Conservation (phyloP, 768 basidiomycete genomes). For the Rubroboletus satanas region DNA sequence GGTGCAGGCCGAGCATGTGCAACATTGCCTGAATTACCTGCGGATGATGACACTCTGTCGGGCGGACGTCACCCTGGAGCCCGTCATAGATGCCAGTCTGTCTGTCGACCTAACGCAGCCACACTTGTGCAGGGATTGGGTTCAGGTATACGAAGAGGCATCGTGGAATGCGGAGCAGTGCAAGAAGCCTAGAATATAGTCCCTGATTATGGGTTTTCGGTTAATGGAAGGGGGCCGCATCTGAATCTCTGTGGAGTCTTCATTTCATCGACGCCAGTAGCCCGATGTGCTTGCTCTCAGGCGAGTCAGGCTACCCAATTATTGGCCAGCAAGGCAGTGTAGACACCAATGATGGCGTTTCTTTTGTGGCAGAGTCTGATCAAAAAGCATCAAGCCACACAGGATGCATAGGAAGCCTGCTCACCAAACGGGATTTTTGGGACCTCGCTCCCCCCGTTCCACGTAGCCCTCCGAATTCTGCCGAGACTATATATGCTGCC, state of each 20-base stretch:
- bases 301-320: background rate
- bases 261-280: background rate
- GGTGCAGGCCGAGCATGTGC: conserved; percentile 21
- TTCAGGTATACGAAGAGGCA: conserved; percentile 24
- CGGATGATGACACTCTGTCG: conserved; percentile 43
- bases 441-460: background rate
- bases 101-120: conserved; percentile 22
- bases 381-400: background rate
- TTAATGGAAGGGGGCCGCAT: background rate
- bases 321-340: background rate
- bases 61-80: conserved; percentile 48
- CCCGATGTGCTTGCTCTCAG: background rate
- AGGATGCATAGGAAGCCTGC: too few relatives aligned
- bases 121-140: conserved; percentile 27
- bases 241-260: background rate
- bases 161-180: conserved; percentile 13
- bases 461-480: too few relatives aligned
- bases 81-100: conserved; percentile 23
- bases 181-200: conserved; percentile 3
- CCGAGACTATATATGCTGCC: too few relatives aligned
- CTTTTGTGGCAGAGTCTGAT: background rate
- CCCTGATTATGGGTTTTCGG: background rate
- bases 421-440: background rate
- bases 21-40: conserved; percentile 49
- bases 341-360: background rate